These are phyloP conservation scores for Globisporangium mamillatum DNA, from an alignment of 352 stramenopile genomes.

Conservation along the genomic window DNA sequence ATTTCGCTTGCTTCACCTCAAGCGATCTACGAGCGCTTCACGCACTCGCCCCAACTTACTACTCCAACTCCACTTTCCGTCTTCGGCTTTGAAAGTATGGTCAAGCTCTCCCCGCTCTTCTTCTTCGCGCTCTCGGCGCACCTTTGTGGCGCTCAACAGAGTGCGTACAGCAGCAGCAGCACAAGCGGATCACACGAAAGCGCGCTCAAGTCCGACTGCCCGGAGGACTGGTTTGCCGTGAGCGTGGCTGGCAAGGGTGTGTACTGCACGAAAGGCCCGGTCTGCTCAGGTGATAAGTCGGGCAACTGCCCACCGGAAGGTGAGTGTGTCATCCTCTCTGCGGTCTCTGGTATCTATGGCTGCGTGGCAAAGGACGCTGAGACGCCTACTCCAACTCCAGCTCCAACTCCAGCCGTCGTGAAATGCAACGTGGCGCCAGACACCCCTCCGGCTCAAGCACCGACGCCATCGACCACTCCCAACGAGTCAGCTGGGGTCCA, in stretches of 20 bases:
- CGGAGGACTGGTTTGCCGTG: conserved; percentile 30
- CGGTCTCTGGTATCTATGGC: conserved; percentile 19
- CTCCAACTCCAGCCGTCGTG: not conserved
- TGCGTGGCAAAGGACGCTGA: conserved; percentile 25
- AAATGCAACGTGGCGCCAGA: conserved; percentile 7
- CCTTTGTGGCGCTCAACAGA: not conserved
- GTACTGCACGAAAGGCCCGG: conserved; percentile 31
- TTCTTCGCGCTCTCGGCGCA: conserved; percentile 19
- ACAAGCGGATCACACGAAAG: not conserved
- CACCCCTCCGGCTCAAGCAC: not conserved
- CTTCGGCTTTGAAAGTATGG: conserved; percentile 20
- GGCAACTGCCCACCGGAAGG: conserved; percentile 31
- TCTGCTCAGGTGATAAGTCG: conserved; percentile 17
- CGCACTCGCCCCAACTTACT: not conserved
- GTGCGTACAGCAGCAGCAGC: not conserved
- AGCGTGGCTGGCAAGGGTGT: conserved; percentile 28
- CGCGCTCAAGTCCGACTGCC: conserved; percentile 23
- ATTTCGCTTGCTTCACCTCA: conserved; percentile 13
- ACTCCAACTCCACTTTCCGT: conserved; percentile 7
- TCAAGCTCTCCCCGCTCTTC: conserved; percentile 34
- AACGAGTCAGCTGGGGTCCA: not conserved
- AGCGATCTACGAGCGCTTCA: conserved; percentile 12
- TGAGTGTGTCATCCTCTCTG: conserved; percentile 20
- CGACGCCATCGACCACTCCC: not conserved
- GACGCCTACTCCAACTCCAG: not conserved